Conservation (phyloP, 306 rosid genomes). For the Castanopsis chinensis region DNA sequence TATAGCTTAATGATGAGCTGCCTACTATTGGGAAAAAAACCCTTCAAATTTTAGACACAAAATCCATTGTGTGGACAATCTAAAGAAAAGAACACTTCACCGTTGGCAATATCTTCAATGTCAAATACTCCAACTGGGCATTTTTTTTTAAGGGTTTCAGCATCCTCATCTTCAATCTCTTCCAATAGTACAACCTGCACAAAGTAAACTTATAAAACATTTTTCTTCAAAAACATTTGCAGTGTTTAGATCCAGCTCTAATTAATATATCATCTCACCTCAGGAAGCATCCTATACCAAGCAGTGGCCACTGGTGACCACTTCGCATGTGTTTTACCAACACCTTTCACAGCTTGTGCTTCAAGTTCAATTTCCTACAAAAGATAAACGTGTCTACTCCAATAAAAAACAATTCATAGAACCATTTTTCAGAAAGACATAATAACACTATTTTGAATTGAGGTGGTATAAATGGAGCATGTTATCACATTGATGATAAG, state of each 20-base stretch:
- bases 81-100: slow-evolving; percentile 34
- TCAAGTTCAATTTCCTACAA: slow-evolving; percentile 91
- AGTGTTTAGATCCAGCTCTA: neutral
- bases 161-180: slow-evolving; percentile 59
- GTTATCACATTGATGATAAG: neutral
- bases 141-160: slow-evolving; percentile 62
- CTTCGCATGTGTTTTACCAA: slow-evolving; percentile 92
- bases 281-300: slow-evolving; percentile 99
- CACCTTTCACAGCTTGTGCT: slow-evolving; percentile 95
- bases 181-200: slow-evolving; percentile 59
- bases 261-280: slow-evolving; percentile 45
- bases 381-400: neutral
- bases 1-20: neutral
- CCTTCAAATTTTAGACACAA: neutral
- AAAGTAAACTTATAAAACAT: neutral
- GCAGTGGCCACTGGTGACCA: slow-evolving; percentile 98
- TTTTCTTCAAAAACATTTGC: slow-evolving; percentile 1
- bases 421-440: neutral
- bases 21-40: slow-evolving; percentile 17
- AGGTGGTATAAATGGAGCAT: neutral
- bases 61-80: slow-evolving; percentile 3
- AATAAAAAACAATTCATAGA: neutral
- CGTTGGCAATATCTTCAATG: slow-evolving; percentile 87
- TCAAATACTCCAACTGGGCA: slow-evolving; percentile 83
- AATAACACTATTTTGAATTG: neutral